A percentile compares a stretch with the other conserved stretches of the same genome.
Evolutionary conservation across 2,329 filamentous ascomycete species (phyloP).

Genomic region (Diplocarpon mali): DNA sequence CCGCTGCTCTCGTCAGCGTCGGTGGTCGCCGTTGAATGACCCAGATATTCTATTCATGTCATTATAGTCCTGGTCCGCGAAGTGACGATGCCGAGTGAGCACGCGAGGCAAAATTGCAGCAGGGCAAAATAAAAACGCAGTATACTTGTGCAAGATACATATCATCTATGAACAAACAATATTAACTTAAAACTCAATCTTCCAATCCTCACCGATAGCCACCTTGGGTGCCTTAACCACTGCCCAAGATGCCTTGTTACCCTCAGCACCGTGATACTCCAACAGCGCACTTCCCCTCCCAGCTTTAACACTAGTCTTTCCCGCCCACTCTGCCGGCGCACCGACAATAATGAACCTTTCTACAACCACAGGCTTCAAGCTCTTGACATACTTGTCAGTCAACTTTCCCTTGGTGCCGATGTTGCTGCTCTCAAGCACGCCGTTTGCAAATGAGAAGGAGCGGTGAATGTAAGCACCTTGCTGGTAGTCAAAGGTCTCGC

Average conservation of each 20-base stretch:
- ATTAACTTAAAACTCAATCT: slow-evolving; percentile 24
- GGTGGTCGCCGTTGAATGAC: too few relatives aligned
- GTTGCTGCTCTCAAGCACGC: slow-evolving; percentile 58
- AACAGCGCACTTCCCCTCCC: slow-evolving; percentile 47
- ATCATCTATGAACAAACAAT: not conserved
- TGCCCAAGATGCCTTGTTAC: slow-evolving; percentile 48
- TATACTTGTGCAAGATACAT: not conserved
- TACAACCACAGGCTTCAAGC: slow-evolving; percentile 65
- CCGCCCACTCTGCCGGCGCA: slow-evolving; percentile 61
- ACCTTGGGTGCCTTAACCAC: slow-evolving; percentile 53
- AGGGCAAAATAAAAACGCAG: not conserved
- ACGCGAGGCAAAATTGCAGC: too few relatives aligned
- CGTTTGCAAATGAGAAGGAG: slow-evolving; percentile 53
- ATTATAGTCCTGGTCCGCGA: too few relatives aligned
- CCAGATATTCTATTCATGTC: too few relatives aligned
- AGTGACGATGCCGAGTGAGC: too few relatives aligned
- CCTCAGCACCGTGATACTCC: slow-evolving; percentile 43
- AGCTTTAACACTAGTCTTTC: slow-evolving; percentile 47
- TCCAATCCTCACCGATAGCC: slow-evolving; percentile 53
- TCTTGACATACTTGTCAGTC: slow-evolving; percentile 64
- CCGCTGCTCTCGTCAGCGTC: too few relatives aligned
- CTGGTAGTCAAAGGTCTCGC: slow-evolving; percentile 82
- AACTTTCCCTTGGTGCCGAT: slow-evolving; percentile 46
- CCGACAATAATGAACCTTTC: slow-evolving; percentile 80
- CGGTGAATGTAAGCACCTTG: slow-evolving; percentile 82